phyloP scores from a whole-genome alignment of 2,329 filamentous ascomycete genomes.

The Dactylonectria macrodidyma region DNA sequence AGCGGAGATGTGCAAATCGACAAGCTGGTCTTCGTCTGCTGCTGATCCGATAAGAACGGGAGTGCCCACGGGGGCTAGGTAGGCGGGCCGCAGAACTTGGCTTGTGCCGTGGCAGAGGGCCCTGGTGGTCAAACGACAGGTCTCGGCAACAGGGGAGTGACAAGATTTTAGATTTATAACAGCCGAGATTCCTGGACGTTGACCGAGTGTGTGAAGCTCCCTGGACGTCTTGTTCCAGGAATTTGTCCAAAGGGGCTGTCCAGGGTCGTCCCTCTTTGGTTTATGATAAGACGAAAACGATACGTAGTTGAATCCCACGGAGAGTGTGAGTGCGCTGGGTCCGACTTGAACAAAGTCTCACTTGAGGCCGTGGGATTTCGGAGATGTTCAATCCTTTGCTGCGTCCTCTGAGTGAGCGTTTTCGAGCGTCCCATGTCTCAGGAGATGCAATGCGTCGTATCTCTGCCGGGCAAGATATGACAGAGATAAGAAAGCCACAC shows the following conservation, averaged over 20 bases:
- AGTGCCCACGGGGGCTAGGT: constrained; percentile 32
- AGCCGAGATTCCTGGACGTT: neutral
- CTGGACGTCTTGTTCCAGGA: neutral
- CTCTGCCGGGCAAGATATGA: constrained; percentile 29
- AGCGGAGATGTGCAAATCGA: constrained; percentile 44
- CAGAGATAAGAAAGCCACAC: constrained; percentile 43
- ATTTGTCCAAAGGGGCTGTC: neutral
- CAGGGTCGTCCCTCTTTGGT: neutral
- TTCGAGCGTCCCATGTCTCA: constrained; percentile 30
- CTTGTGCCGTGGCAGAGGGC: constrained; percentile 33
- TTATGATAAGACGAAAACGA: neutral
- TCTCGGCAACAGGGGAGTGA: neutral
- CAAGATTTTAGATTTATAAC: constrained; percentile 4
- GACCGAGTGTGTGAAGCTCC: neutral
- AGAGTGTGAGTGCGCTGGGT: neutral
- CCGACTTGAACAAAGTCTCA: constrained; percentile 2
- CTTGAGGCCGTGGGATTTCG: neutral
- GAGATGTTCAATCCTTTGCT: constrained; percentile 12
- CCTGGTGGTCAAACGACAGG: constrained; percentile 26
- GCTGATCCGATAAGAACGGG: constrained; percentile 45
- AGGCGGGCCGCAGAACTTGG: constrained; percentile 34
- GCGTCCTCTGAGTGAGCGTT: constrained; percentile 23
- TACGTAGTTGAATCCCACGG: neutral
- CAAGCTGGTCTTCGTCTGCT: constrained; percentile 22
- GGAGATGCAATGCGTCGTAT: constrained; percentile 25